phyloP scores from a whole-genome alignment of 257 asterid species.

The Coffea canephora region DNA sequence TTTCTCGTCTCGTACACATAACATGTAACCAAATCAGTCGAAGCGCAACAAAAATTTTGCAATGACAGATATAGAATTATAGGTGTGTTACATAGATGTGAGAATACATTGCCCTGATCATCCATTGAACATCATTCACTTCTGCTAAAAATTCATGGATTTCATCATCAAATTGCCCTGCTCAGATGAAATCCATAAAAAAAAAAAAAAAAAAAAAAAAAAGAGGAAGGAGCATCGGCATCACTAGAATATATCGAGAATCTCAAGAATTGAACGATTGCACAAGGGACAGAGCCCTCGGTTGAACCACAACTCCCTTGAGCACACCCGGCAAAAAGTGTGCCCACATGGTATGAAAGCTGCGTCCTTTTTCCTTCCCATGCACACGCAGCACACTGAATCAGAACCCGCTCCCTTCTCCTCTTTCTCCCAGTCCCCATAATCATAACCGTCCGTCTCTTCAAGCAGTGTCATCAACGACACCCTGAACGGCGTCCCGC shows the following conservation, averaged over 20 bases:
- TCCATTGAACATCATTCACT: neutral
- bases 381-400: conserved; percentile 88
- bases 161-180: neutral
- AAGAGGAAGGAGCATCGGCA: neutral
- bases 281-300: conserved; percentile 97
- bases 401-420: conserved; percentile 37
- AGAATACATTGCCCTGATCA: too few relatives aligned
- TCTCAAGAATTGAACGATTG: conserved; percentile 65
- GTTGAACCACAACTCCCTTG: conserved; percentile 82
- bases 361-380: conserved; percentile 86
- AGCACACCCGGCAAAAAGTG: conserved; percentile 88
- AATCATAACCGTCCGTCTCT: conserved; percentile 66
- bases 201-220: neutral
- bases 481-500: conserved; percentile 49
- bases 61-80: too few relatives aligned
- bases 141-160: neutral
- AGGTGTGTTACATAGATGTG: too few relatives aligned
- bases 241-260: conserved; percentile 71
- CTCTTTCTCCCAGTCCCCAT: conserved; percentile 24
- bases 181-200: neutral
- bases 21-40: too few relatives aligned
- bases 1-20: too few relatives aligned
- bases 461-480: conserved; percentile 85
- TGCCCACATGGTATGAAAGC: conserved; percentile 99
- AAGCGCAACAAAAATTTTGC: too few relatives aligned